These are phyloP conservation scores for Eutypella sp. DNA, from an alignment of 2,329 filamentous ascomycete species.

Conservation along the genomic window DNA sequence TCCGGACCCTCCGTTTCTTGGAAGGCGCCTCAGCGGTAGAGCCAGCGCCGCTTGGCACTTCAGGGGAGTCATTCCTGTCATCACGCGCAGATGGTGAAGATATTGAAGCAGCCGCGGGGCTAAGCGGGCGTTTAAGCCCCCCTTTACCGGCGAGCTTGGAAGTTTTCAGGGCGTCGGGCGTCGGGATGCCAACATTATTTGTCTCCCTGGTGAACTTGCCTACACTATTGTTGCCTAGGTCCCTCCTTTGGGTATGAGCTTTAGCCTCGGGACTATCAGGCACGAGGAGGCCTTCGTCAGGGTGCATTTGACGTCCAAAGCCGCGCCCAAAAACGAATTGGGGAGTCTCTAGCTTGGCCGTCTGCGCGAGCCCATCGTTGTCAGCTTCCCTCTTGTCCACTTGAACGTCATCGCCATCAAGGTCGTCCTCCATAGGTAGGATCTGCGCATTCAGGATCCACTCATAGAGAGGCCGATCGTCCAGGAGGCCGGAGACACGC, in stretches of 20 bases:
- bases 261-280: conserved; percentile 2
- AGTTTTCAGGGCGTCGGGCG: background rate
- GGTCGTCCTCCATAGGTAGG: conserved; percentile 21
- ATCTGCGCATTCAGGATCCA: conserved; percentile 54
- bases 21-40: background rate
- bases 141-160: conserved; percentile 6
- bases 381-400: no score
- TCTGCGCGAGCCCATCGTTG: conserved; percentile 43
- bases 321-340: conserved; percentile 48
- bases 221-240: no score
- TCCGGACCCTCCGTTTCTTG: conserved; percentile 12
- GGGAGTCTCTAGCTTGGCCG: conserved; percentile 39
- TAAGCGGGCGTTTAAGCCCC: conserved; percentile 13
- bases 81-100: background rate
- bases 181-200: no score
- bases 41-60: background rate
- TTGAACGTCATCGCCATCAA: conserved; percentile 9
- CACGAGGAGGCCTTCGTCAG: conserved; percentile 42
- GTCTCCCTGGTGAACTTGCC: no score
- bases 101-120: conserved; percentile 3
- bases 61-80: background rate
- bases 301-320: conserved; percentile 37
- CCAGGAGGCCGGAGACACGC: conserved; percentile 51
- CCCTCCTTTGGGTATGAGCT: no score
- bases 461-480: conserved; percentile 52